phyloP scores from a whole-genome alignment of 345 rosid species.

The Gossypium turneri region DNA sequence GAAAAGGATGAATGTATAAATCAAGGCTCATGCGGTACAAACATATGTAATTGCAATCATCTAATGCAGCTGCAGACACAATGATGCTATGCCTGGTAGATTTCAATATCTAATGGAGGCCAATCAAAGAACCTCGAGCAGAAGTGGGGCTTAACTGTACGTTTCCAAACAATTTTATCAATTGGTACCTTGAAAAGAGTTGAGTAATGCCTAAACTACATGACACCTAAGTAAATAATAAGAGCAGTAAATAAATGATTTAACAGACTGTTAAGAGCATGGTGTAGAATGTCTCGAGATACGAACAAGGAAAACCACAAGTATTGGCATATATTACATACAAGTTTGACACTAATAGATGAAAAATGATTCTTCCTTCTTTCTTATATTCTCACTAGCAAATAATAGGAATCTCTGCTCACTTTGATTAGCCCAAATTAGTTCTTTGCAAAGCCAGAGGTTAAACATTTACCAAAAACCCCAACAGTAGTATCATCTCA shows the following conservation, averaged over 20 bases:
- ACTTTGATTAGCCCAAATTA: neutral
- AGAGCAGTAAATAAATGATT: neutral
- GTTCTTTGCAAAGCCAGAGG: neutral
- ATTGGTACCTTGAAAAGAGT: neutral
- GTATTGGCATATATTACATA: slow-evolving; percentile 2
- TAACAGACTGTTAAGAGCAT: neutral
- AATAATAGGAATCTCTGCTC: neutral
- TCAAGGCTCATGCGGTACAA: slow-evolving; percentile 15
- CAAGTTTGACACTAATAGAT: slow-evolving; percentile 1
- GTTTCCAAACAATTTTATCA: slow-evolving; percentile 8
- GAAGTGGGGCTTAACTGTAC: neutral
- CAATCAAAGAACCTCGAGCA: slow-evolving; percentile 13
- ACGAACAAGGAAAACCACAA: neutral
- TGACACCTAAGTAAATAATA: neutral
- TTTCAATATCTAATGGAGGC: neutral
- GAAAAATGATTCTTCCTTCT: neutral
- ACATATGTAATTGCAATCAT: slow-evolving; percentile 11
- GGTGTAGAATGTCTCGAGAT: neutral
- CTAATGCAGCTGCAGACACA: slow-evolving; percentile 12
- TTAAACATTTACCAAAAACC: neutral
- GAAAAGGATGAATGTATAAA: slow-evolving; percentile 15
- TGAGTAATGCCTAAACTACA: neutral
- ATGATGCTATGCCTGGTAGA: neutral
- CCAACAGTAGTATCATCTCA: neutral
- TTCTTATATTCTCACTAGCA: neutral